A percentile compares a stretch with the other conserved stretches of the same genome.
These are phyloP conservation scores for Lasiosphaeria hispida DNA, from an alignment of 495 filamentous ascomycete genomes.

Conservation along the genomic window DNA sequence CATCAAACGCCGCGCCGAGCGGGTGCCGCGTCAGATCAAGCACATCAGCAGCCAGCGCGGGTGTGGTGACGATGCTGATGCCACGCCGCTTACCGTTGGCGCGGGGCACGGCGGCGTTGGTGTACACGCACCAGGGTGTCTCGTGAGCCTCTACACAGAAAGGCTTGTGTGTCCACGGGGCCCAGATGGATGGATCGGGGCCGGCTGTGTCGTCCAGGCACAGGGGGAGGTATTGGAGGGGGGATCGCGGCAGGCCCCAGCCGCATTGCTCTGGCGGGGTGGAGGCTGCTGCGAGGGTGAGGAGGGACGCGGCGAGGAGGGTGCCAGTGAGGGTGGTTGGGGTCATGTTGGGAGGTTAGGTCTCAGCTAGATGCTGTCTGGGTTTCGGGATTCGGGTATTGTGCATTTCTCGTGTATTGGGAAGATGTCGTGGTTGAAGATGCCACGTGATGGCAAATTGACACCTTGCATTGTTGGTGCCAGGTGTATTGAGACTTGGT, in stretches of 20 bases:
- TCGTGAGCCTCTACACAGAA: conserved; percentile 22
- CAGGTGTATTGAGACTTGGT: no score
- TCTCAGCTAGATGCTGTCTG: not conserved
- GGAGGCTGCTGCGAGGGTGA: not conserved
- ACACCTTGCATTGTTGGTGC: conserved; percentile 2
- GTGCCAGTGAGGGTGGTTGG: not conserved
- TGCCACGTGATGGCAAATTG: not conserved
- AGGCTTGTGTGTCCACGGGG: conserved; percentile 36
- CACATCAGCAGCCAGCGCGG: conserved; percentile 23
- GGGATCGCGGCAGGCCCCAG: conserved; percentile 2
- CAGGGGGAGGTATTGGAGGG: not conserved
- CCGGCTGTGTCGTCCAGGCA: not conserved
- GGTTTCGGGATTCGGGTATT: not conserved
- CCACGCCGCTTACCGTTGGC: conserved; percentile 7
- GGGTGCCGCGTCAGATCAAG: conserved; percentile 23
- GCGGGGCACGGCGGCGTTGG: conserved; percentile 25
- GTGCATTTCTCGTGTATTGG: not conserved
- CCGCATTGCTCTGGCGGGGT: not conserved
- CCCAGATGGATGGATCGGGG: conserved; percentile 13
- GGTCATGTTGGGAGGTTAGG: not conserved
- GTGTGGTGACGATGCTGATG: conserved; percentile 37
- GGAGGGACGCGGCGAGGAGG: not conserved
- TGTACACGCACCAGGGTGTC: conserved; percentile 35
- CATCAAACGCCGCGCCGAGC: conserved; percentile 19
- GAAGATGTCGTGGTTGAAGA: not conserved